Evolutionary conservation across 2,329 filamentous ascomycete genomes (phyloP).

Genomic region (Ceratocystis destructans): DNA sequence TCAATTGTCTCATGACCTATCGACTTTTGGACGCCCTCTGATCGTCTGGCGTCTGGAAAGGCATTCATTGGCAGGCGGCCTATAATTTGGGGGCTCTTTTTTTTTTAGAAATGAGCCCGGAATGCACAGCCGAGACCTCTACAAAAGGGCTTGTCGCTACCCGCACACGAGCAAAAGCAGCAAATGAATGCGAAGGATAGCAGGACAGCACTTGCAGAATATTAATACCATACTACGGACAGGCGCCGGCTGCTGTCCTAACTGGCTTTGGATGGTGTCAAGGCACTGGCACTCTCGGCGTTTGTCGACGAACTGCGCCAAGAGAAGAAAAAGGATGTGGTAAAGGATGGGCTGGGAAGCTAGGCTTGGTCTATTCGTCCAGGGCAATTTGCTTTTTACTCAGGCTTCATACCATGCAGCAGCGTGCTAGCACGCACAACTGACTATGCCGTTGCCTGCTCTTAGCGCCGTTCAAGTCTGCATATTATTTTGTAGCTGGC

Average conservation of each 20-base stretch:
- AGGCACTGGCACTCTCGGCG: conserved; percentile 1
- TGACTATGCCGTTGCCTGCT: too few species aligned
- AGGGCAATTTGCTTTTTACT: too few species aligned
- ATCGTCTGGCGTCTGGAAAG: background rate
- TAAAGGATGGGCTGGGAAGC: too few species aligned
- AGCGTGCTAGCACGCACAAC: too few species aligned
- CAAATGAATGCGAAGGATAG: background rate
- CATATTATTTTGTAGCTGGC: too few species aligned
- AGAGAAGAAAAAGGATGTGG: background rate
- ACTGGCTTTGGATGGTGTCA: background rate
- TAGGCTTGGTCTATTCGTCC: too few species aligned
- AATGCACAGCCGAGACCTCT: background rate
- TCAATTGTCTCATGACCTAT: background rate
- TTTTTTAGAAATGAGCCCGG: background rate
- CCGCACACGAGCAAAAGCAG: background rate
- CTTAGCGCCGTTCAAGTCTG: too few species aligned
- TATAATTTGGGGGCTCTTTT: background rate
- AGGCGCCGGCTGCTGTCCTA: background rate
- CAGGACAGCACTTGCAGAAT: background rate
- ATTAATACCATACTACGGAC: background rate
- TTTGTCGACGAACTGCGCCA: background rate
- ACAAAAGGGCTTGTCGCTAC: background rate
- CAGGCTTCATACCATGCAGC: too few species aligned
- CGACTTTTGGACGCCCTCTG: background rate
- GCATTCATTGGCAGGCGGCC: background rate